These are phyloP conservation scores for Podospora fimiseda DNA, from an alignment of 495 filamentous ascomycete genomes.

Conservation along the genomic window DNA sequence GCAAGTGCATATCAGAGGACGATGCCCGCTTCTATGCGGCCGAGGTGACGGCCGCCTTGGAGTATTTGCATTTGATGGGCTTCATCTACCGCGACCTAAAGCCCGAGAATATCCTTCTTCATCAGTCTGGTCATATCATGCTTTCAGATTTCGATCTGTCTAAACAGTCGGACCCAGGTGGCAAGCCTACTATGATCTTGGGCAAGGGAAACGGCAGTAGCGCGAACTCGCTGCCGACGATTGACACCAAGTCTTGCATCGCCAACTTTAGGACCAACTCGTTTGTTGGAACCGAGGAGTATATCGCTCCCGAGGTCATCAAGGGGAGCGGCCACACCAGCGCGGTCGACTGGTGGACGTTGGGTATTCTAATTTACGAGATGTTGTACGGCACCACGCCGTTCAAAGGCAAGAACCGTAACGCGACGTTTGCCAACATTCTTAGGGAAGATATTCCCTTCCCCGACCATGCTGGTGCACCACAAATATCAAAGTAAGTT, in stretches of 20 bases:
- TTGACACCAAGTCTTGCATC: slow-evolving; percentile 97
- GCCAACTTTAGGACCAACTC: slow-evolving; percentile 98
- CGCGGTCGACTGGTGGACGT: slow-evolving; percentile 98
- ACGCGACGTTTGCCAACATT: slow-evolving; percentile 97
- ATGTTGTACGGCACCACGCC: slow-evolving; percentile 99
- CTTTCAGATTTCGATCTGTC: slow-evolving; percentile 97
- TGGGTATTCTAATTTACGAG: slow-evolving; percentile 94
- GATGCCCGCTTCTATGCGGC: slow-evolving; percentile 96
- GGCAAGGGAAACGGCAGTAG: slow-evolving; percentile 68
- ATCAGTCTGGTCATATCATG: slow-evolving; percentile 99
- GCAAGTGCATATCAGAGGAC: slow-evolving; percentile 94
- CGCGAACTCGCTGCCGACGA: slow-evolving; percentile 76
- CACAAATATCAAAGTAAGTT: slow-evolving; percentile 84
- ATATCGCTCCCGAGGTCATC: slow-evolving; percentile 97
- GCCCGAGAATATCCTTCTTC: slow-evolving; percentile 95
- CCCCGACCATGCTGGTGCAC: slow-evolving; percentile 77
- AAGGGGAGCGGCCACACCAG: slow-evolving; percentile 98
- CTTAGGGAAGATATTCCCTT: slow-evolving; percentile 91
- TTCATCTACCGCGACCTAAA: slow-evolving; percentile 99
- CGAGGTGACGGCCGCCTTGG: slow-evolving; percentile 94
- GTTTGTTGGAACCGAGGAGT: slow-evolving; percentile 97
- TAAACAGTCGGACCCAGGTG: slow-evolving; percentile 94
- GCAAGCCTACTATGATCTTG: slow-evolving; percentile 94
- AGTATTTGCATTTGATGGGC: slow-evolving; percentile 97
- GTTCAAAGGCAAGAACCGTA: slow-evolving; percentile 98